Percentiles rank a stretch among this genome's conserved stretches.
These are phyloP conservation scores for Yamadazyma jaroonii DNA, from an alignment of 1,139 yeast genomes.

Conservation along the genomic window DNA sequence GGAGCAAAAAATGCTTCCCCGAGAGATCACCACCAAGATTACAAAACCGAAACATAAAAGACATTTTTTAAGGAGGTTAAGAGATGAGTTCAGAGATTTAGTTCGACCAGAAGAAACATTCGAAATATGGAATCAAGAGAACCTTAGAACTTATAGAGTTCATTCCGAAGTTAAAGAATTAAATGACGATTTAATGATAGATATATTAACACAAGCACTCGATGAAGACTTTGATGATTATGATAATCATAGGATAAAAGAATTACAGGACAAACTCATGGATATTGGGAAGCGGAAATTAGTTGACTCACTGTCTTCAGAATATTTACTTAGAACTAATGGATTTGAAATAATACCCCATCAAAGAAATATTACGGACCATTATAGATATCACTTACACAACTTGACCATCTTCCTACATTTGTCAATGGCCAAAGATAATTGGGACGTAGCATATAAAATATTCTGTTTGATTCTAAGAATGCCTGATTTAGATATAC, in stretches of 20 bases:
- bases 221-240: constrained; percentile 7
- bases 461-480: constrained; percentile 50
- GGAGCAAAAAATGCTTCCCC: neutral
- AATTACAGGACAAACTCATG: constrained; percentile 12
- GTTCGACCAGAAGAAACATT: constrained; percentile 29
- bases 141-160: constrained; percentile 13
- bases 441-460: constrained; percentile 57
- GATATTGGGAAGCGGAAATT: constrained; percentile 17
- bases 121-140: constrained; percentile 34
- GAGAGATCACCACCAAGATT: constrained; percentile 1
- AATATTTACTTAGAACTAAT: constrained; percentile 21
- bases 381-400: constrained; percentile 25
- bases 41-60: constrained; percentile 5
- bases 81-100: constrained; percentile 6
- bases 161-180: constrained; percentile 11
- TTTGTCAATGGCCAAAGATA: constrained; percentile 35
- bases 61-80: constrained; percentile 4
- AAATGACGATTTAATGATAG: constrained; percentile 7
- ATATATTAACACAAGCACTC: constrained; percentile 1
- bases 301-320: constrained; percentile 16
- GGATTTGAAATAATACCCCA: constrained; percentile 34
- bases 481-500: constrained; percentile 47
- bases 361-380: neutral
- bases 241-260: constrained; percentile 6
- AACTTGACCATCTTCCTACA: constrained; percentile 35